Conservation (phyloP, 441 rosid species). For the Gossypium schwendimanii region DNA sequence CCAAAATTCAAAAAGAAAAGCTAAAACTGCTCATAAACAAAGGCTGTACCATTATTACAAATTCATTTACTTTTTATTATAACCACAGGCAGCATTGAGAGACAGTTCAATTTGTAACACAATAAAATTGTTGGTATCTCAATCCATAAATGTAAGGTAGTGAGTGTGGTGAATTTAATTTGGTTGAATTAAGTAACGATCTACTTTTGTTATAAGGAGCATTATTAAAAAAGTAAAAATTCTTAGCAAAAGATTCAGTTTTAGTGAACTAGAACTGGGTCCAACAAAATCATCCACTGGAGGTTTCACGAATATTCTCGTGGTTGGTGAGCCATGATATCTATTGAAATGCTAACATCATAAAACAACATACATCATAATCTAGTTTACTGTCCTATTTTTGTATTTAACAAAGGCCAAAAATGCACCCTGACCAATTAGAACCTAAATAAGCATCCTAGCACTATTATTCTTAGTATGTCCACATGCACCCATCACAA, state of each 20-base stretch:
- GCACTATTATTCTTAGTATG: not conserved
- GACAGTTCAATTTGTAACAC: not conserved
- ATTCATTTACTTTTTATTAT: not conserved
- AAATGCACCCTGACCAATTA: not conserved
- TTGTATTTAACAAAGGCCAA: not conserved
- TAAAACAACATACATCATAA: not conserved
- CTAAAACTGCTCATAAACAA: not conserved
- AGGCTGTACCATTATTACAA: not conserved
- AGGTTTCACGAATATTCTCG: not conserved
- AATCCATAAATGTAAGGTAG: not conserved
- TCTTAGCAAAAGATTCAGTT: not conserved
- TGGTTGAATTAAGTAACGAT: not conserved
- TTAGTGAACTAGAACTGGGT: not conserved
- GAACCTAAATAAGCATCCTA: not conserved
- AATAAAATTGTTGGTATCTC: not conserved
- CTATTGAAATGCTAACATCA: not conserved
- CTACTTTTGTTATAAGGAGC: not conserved
- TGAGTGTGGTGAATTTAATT: not conserved
- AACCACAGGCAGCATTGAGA: not conserved
- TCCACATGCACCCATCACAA: not conserved
- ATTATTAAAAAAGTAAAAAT: not conserved
- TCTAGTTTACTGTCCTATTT: not conserved
- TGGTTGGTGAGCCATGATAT: not conserved
- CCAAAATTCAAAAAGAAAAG: not conserved
- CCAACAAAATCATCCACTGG: not conserved